Evolutionary conservation across 2,329 filamentous ascomycete species (phyloP), one percentile per base, ranked within the genome.

Genomic region (Penicillium sclerotigenum): DNA sequence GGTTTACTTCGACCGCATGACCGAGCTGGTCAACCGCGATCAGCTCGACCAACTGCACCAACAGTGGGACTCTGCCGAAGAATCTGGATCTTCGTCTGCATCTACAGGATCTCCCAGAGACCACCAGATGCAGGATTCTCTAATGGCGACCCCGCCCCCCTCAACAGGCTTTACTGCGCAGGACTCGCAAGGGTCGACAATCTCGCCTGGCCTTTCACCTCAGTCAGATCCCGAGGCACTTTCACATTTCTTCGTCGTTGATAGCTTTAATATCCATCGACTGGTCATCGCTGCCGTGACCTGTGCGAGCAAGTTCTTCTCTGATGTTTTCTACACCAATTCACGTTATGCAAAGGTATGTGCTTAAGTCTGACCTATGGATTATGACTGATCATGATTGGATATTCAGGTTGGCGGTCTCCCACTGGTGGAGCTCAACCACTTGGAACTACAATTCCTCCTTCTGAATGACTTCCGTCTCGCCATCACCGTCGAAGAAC

Each of bases 1-100:
- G 53, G 92, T 99, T 31, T 99, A 97, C 75, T 99, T 99, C 75
- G 94, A 99, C 73, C 89, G 94, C 59, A 99, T 99, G 94, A 97
- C 93, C 41, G 94, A 97, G 73, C 84, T 91, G 56, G 91, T 97
- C 57, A 97, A 97, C 71, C 87, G 88, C 42, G 82, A 87, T 56
- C 88, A 91, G 7, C 82, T 88, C 72, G 85, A 88, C 70, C 85
- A 82, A 60, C 68, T 87, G 69, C 62, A 65, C 38, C 61, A 59
- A 48, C 65, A 64, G 51, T 65, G 66, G 56, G 62, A 64, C 47
- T 60, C 63, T 13, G 47, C 60, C 2, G 50, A 61, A 14, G 60
- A 59, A 22, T 52, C 57, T n/a, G 41, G 59, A 40, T 50, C 59
- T 41, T 60, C 60, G 11, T 57, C 62, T 22, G 52, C 59, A 38